A percentile compares a stretch with the other conserved stretches of the same genome.
phyloP scores from a whole-genome alignment of 78 protist species.

The Trichosphaerium sp. region DNA sequence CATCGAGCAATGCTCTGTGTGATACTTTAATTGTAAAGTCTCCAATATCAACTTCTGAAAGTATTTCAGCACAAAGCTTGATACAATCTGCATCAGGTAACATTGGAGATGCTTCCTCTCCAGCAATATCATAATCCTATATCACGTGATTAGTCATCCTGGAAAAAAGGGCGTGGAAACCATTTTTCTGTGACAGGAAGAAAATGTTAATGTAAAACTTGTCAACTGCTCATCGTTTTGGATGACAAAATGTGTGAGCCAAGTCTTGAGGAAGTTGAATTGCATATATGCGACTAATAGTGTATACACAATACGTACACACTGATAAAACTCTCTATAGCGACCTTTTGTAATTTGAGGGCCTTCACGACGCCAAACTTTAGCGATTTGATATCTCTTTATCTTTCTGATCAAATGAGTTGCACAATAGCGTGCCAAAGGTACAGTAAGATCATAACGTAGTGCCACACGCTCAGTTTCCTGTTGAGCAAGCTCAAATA shows the following conservation, averaged over 20 bases:
- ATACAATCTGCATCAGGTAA: slow-evolving; percentile 86
- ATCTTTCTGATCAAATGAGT: slow-evolving; percentile 47
- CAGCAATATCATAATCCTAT: slow-evolving; percentile 87
- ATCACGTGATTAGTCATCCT: neutral
- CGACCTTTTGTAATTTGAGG: slow-evolving; percentile 76
- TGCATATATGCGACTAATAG: neutral
- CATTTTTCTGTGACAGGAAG: neutral
- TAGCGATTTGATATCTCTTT: slow-evolving; percentile 88
- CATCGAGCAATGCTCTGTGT: slow-evolving; percentile 75
- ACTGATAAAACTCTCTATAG: slow-evolving; percentile 91
- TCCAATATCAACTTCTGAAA: slow-evolving; percentile 54
- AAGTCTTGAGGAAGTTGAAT: neutral
- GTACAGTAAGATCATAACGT: slow-evolving; percentile 90
- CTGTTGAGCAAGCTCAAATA: slow-evolving; percentile 85
- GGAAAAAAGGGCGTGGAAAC: neutral
- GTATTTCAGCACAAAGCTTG: slow-evolving; percentile 52
- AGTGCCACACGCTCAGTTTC: slow-evolving; percentile 82
- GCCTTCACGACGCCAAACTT: slow-evolving; percentile 89
- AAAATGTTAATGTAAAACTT: neutral
- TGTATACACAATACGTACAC: slow-evolving; percentile 20
- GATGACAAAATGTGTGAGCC: too few species aligned
- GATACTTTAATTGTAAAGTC: slow-evolving; percentile 51
- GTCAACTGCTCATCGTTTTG: neutral
- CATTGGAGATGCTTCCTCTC: slow-evolving; percentile 77
- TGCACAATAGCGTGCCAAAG: slow-evolving; percentile 87